These are phyloP conservation scores for Annulohypoxylon stygium DNA, from an alignment of 495 filamentous ascomycete genomes.

Conservation along the genomic window DNA sequence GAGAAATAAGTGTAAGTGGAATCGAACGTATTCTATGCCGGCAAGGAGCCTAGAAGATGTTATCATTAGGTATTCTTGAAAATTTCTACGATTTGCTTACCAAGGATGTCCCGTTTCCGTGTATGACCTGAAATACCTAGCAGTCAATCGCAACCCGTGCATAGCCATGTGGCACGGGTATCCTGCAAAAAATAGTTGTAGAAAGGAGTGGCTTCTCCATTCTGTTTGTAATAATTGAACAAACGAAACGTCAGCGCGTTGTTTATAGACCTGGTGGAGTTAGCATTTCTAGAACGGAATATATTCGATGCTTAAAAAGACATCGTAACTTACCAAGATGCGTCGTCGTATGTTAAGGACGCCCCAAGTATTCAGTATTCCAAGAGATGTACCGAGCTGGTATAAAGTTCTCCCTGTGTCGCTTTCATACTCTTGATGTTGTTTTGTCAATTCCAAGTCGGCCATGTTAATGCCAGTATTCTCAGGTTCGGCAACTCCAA, in stretches of 20 bases:
- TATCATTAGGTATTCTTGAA: neutral
- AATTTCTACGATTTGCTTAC: constrained; percentile 19
- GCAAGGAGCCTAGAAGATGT: constrained; percentile 46
- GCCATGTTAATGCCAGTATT: constrained; percentile 45
- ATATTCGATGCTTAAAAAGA: constrained; percentile 4
- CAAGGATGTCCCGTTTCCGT: constrained; percentile 12
- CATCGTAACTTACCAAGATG: constrained; percentile 57
- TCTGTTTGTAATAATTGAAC: constrained; percentile 52
- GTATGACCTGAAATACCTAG: constrained; percentile 12
- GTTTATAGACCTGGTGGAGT: constrained; percentile 58
- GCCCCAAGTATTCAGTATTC: constrained; percentile 65
- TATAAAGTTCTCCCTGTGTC: constrained; percentile 56
- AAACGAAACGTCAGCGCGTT: constrained; percentile 57
- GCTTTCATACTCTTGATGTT: constrained; percentile 57
- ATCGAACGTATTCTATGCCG: constrained; percentile 52
- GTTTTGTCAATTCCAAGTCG: constrained; percentile 43
- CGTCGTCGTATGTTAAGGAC: constrained; percentile 64
- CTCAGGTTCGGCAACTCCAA: constrained; percentile 66
- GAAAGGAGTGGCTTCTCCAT: constrained; percentile 47
- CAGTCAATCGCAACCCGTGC: constrained; percentile 23
- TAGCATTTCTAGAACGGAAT: constrained; percentile 31
- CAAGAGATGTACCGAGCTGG: constrained; percentile 53
- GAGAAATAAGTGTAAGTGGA: constrained; percentile 62
- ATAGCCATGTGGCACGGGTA: constrained; percentile 37
- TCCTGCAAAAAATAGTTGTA: constrained; percentile 36